A percentile compares a stretch with the other conserved stretches of the same genome.
phyloP scores from a whole-genome alignment of 148 eudicot species.

The Euryodendron excelsum region DNA sequence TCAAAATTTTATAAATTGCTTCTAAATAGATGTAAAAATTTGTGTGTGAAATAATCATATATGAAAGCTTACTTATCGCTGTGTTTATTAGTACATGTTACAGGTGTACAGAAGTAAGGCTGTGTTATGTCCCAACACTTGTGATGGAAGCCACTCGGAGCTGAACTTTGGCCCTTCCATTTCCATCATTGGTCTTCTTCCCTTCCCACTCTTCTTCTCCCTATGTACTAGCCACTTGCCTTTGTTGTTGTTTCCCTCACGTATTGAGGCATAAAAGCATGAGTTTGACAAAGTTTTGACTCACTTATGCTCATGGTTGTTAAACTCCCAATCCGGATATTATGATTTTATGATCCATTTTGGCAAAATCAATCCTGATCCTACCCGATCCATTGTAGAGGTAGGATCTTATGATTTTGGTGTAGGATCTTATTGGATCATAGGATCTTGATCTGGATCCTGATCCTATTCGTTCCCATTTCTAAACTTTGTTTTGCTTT shows the following conservation, averaged over 20 bases:
- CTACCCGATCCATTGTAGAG: no score
- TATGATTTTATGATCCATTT: no score
- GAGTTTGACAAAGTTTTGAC: background rate
- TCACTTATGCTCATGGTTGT: background rate
- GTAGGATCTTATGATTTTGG: no score
- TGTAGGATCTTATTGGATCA: no score
- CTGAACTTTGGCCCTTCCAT: background rate
- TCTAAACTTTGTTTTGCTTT: no score
- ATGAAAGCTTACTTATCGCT: background rate
- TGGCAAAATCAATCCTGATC: no score
- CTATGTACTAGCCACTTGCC: background rate
- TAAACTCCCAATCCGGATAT: no score
- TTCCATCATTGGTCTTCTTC: conserved; percentile 1
- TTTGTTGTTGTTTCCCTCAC: background rate
- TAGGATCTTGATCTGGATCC: no score
- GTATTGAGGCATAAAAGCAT: background rate
- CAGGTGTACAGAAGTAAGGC: background rate
- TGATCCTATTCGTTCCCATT: no score
- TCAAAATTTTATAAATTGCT: background rate
- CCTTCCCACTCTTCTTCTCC: background rate
- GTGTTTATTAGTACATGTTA: background rate
- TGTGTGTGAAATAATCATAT: background rate
- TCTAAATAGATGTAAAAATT: background rate
- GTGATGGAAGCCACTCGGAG: background rate
- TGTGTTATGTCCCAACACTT: background rate